These are phyloP conservation scores for Plasmodium fragile DNA, from an alignment of 169 alveolate genomes.

Conservation along the genomic window DNA sequence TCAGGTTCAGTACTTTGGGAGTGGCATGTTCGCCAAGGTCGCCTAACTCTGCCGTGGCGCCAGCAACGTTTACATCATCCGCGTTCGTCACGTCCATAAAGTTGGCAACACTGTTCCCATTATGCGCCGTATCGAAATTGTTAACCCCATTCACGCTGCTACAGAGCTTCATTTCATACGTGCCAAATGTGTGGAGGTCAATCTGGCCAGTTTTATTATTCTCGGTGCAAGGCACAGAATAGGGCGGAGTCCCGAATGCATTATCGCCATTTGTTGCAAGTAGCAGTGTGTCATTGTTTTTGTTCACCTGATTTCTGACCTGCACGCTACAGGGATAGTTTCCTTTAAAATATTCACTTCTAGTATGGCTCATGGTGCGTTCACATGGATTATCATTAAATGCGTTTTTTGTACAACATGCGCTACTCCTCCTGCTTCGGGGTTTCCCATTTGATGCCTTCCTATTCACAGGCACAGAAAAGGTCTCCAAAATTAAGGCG, in stretches of 20 bases:
- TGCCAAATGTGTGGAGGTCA: background rate
- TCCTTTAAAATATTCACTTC: background rate
- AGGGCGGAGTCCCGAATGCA: background rate
- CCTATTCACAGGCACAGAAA: background rate
- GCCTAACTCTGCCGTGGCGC: background rate
- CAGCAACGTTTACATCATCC: background rate
- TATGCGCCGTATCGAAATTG: background rate
- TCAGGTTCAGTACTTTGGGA: background rate
- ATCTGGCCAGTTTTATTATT: background rate
- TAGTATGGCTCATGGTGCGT: background rate
- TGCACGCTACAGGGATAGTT: background rate
- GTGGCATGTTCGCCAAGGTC: background rate
- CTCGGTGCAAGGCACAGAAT: background rate
- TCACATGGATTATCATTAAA: conserved; percentile 5
- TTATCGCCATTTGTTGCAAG: background rate
- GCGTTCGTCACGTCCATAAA: background rate
- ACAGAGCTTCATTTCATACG: background rate
- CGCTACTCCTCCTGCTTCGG: background rate
- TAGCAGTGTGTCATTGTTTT: background rate
- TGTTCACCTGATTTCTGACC: background rate
- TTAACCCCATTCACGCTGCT: background rate
- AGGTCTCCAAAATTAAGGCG: conserved; percentile 24
- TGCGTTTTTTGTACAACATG: background rate
- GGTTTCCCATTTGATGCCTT: background rate
- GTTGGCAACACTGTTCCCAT: background rate